These are phyloP conservation scores for Plasmodium gallinaceum DNA, from an alignment of 169 alveolate genomes.

Conservation along the genomic window DNA sequence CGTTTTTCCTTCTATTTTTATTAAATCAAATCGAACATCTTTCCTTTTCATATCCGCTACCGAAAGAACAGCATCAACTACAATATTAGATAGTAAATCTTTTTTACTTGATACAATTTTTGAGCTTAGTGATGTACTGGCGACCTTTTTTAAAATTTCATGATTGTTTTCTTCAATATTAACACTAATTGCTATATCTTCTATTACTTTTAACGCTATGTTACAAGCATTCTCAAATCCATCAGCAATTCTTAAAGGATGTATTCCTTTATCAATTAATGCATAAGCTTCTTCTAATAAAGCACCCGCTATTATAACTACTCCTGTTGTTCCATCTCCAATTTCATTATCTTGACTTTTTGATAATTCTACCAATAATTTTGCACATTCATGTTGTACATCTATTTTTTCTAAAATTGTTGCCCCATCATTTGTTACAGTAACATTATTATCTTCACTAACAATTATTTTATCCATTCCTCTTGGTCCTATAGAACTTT, in stretches of 20 bases:
- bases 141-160: conserved; percentile 89
- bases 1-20: conserved; percentile 96
- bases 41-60: conserved; percentile 97
- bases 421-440: conserved; percentile 98
- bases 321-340: conserved; percentile 99
- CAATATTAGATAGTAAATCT: conserved; percentile 94
- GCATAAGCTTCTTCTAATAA: conserved; percentile 95
- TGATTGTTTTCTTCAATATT: conserved; percentile 87
- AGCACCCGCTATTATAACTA: conserved; percentile 99
- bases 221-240: conserved; percentile 99
- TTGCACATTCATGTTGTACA: conserved; percentile 98
- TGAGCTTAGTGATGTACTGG: conserved; percentile 98
- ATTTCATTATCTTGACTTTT: conserved; percentile 99
- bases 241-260: conserved; percentile 98
- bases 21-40: conserved; percentile 98
- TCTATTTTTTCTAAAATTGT: conserved; percentile 97
- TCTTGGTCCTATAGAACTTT: conserved; percentile 99
- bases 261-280: conserved; percentile 97
- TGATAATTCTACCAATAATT: conserved; percentile 98
- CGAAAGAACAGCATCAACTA: conserved; percentile 97
- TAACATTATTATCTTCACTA: conserved; percentile 98
- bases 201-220: conserved; percentile 93
- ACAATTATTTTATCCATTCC: conserved; percentile 99
- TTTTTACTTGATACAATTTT: conserved; percentile 96
- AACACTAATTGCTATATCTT: conserved; percentile 89